These are phyloP conservation scores for Salvia sclarea DNA, from an alignment of 305 asterid genomes.

Conservation along the genomic window DNA sequence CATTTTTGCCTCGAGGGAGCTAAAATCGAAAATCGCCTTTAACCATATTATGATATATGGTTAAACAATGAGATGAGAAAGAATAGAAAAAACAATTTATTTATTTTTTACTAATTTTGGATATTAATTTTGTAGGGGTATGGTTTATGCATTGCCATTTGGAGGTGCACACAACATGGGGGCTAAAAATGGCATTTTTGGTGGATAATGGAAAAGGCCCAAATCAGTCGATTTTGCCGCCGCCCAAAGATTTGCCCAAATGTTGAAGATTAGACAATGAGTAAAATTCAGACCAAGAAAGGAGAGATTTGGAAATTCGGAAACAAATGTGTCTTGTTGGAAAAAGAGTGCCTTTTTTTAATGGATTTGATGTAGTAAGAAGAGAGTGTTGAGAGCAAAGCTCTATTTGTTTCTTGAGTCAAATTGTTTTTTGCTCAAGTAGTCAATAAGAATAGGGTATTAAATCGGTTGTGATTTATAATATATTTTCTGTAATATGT, in stretches of 20 bases:
- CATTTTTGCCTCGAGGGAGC: too few relatives aligned
- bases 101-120: too few relatives aligned
- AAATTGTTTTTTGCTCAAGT: constrained; percentile 23
- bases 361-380: not conserved
- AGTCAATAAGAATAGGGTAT: constrained; percentile 5
- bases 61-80: too few relatives aligned
- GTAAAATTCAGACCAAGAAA: constrained; percentile 14
- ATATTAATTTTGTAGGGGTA: constrained; percentile 52
- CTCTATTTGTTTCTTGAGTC: constrained; percentile 35
- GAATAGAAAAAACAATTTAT: too few relatives aligned
- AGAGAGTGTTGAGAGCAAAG: constrained; percentile 4
- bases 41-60: too few relatives aligned
- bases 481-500: not conserved
- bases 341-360: not conserved
- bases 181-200: constrained; percentile 91
- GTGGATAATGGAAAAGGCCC: constrained; percentile 95
- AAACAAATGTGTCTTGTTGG: not conserved
- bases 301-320: not conserved
- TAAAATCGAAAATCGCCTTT: too few relatives aligned
- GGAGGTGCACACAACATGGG: constrained; percentile 98
- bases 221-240: constrained; percentile 71
- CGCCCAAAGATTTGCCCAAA: constrained; percentile 88
- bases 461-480: not conserved
- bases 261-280: constrained; percentile 39
- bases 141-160: constrained; percentile 98